A percentile compares a stretch with the other conserved stretches of the same genome.
These are phyloP conservation scores for Coccinonectria pachysandricola DNA, from an alignment of 2,329 filamentous ascomycete species.

Conservation along the genomic window DNA sequence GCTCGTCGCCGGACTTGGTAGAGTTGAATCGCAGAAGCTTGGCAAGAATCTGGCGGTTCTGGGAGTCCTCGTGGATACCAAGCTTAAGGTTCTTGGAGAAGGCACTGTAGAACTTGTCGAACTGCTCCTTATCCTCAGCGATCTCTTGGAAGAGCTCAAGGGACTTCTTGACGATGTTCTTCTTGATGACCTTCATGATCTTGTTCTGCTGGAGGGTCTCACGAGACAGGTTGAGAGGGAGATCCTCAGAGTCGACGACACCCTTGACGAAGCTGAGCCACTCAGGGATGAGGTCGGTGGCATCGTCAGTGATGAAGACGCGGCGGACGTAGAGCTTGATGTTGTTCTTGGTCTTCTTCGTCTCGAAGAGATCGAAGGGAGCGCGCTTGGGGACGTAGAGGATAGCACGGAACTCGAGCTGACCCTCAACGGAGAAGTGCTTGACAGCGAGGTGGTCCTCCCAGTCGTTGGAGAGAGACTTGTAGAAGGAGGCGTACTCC, in stretches of 20 bases:
- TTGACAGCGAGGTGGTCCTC: slow-evolving; percentile 99
- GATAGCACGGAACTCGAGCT: slow-evolving; percentile 99
- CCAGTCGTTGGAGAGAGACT: slow-evolving; percentile 99
- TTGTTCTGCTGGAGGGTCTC: slow-evolving; percentile 99
- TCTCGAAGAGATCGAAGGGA: slow-evolving; percentile 99
- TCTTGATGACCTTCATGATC: slow-evolving; percentile 99
- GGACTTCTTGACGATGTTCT: slow-evolving; percentile 99
- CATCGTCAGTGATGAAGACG: slow-evolving; percentile 99
- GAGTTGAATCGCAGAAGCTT: slow-evolving; percentile 99
- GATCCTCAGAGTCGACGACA: slow-evolving; percentile 99
- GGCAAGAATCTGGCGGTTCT: slow-evolving; percentile 86
- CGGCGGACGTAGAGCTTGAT: slow-evolving; percentile 99
- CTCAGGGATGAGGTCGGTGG: slow-evolving; percentile 97
- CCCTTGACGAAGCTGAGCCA: slow-evolving; percentile 99
- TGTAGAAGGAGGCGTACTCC: slow-evolving; percentile 99
- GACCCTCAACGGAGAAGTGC: slow-evolving; percentile 99
- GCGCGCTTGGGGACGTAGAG: slow-evolving; percentile 99
- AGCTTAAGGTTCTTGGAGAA: slow-evolving; percentile 99
- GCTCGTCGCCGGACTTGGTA: slow-evolving; percentile 96
- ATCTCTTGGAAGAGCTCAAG: slow-evolving; percentile 99
- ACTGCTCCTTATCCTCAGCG: slow-evolving; percentile 98
- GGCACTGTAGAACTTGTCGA: slow-evolving; percentile 99
- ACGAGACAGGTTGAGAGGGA: slow-evolving; percentile 98
- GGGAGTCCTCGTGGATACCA: slow-evolving; percentile 98
- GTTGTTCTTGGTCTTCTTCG: slow-evolving; percentile 99